These are phyloP conservation scores for Podospora tetraspora DNA, from an alignment of 495 filamentous ascomycete genomes.

Conservation along the genomic window DNA sequence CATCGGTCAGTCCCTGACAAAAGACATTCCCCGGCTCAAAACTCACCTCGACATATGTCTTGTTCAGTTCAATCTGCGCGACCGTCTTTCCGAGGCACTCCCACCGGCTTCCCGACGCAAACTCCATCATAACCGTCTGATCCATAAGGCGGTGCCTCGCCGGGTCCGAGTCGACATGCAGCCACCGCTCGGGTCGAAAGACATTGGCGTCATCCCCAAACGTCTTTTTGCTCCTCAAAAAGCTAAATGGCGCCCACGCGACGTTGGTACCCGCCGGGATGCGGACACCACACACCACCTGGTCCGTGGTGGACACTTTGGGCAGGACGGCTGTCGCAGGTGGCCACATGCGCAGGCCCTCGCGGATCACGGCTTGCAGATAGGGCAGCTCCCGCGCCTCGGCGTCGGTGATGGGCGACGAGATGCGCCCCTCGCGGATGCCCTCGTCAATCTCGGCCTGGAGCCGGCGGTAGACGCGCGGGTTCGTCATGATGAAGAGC, in stretches of 20 bases:
- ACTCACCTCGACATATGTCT: constrained; percentile 49
- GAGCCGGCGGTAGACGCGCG: constrained; percentile 46
- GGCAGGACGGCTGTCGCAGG: constrained; percentile 29
- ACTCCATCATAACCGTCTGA: constrained; percentile 24
- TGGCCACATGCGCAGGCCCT: constrained; percentile 26
- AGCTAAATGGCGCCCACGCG: constrained; percentile 8
- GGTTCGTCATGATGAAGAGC: constrained; percentile 15
- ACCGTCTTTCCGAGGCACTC: constrained; percentile 40
- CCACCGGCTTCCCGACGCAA: constrained; percentile 37
- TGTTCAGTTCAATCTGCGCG: constrained; percentile 45
- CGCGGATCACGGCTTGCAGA: constrained; percentile 47
- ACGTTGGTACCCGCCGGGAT: constrained; percentile 15
- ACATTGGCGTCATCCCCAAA: constrained; percentile 15
- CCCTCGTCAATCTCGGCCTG: constrained; percentile 45
- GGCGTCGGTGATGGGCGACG: constrained; percentile 28
- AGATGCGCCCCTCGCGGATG: constrained; percentile 20
- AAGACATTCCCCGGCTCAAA: constrained; percentile 9
- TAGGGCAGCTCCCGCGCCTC: constrained; percentile 45
- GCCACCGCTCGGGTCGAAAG: constrained; percentile 15
- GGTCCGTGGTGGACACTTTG: constrained; percentile 19
- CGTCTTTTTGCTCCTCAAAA: constrained; percentile 2
- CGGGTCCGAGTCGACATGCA: constrained; percentile 24
- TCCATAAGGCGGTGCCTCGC: constrained; percentile 34
- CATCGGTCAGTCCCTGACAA: not conserved
- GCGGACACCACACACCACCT: constrained; percentile 10